Evolutionary conservation across 1,139 yeast species (phyloP), one percentile per base, ranked within the genome.

Genomic region (Suhomyces yuchorum): DNA sequence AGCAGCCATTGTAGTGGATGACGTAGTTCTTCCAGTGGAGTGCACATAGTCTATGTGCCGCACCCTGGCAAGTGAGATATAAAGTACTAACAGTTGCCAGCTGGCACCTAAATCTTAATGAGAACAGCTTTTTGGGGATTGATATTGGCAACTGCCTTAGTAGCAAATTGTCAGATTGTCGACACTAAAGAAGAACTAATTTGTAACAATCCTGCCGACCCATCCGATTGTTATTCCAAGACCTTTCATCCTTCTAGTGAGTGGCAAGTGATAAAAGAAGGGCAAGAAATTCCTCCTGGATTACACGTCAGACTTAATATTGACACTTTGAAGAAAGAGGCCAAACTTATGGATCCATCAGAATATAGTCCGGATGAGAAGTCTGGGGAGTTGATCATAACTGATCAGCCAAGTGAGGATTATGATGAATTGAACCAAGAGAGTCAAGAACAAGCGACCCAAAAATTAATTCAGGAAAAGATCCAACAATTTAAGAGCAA

Each of bases 241-340:
- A 56, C 79, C 2, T 87, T 89, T 58, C 78, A 65, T 36, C 86
- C 96, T 0, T 67, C 83, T 0, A 52, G 61, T 2, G 80, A 85
- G 56, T 91, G 96, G 96, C 84, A 85, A 69, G 61, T 61, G 1
- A 79, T 91, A 8, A 77, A 71, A 61, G 83, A 78, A 51, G 88
- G 86, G 14, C 96, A 87, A 60, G 76, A 78, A 14, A 75, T 89
- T 7, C 96, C 96, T 1, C 78, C 78, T 15, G 97, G 97, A 0
- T 68, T 90, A 40, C 96, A 90, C 65, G 82, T 87, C 40, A 72
- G 89, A 58, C 61, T 86, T 58, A 80, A 89, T 62, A 68, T 87
- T 47, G 90, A 85, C 23, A 85, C 91, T 0, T 82, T 85, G 23
- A 64, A 68, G 36, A 81, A 75, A 59, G 88, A 85, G 61, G 97